Base-by-base conservation (phyloP, 306 rosid species). In the Ceratonia siliqua region DNA sequence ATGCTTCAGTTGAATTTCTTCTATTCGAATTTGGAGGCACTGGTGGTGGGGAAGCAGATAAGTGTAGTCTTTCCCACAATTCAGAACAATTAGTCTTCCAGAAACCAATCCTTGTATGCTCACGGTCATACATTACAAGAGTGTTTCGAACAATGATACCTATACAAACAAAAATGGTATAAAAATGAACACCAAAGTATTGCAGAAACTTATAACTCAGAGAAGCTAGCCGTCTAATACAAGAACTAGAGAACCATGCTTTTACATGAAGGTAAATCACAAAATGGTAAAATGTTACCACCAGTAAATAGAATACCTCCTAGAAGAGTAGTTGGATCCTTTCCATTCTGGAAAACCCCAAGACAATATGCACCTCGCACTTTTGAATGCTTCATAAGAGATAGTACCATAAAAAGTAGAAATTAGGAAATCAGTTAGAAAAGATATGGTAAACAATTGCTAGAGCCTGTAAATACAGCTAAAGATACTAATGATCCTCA, bases 41-140 rank as follows among this genome's bases (percentile, higher is more conserved):
- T 24, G 84, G 83, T 64, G 84, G 85, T 28, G 90, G 84, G 32
- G 89, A 83, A 86, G 72, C 82, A 65, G 86, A 78, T 48, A 71
- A 46, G 9, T 87, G 90, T 68, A 92, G 88, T 56, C 84, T 92
- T 83, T 90, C 91, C 98, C 96, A 95, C 74, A 92, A 75, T 84
- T 92, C 97, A 2, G 96, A 87, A 90, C 99, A 95, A 80, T 95
- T 95, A 65, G 99, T 95, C 87, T 95, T 92, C 99, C 97, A 92
- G 70, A 94, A 95, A 78, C 99, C 99, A 82, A 95, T 70, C 75
- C 84, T 92, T 13, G 89, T 66, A 85, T 83, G 76, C 81, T 86
- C 88, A 70, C 98, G 94, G 75, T 92, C 99, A 83, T 95, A 95
- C 68, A 41, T 89, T 32, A 95, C 98, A 82, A 95, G 93, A 62